Evolutionary conservation across 306 rosid species (phyloP), one percentile per base, ranked within the genome.

Genomic region (Vicia villosa): DNA sequence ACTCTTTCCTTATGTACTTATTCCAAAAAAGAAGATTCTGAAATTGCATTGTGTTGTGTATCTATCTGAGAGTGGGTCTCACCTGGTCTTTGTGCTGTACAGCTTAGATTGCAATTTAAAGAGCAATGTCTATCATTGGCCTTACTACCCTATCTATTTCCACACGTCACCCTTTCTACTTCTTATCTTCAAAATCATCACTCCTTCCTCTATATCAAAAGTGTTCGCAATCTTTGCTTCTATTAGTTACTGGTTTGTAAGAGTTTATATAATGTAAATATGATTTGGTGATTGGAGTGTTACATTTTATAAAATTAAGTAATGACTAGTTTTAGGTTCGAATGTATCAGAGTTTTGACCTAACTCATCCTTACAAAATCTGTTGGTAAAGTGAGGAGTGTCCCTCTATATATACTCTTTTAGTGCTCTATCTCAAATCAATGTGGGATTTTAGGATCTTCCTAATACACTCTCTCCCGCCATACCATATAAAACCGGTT

Each of bases 81-180:
- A 73, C 82, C 20, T 67, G 37, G 66, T 43, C 67, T 59, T n/a
- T 79, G 82, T 22, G 26, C 75, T 40, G 38, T 67, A 79, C 78
- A 79, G 78, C 82, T 38, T 79, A 56, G 38, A 68, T 46, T 78
- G 65, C 82, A 73, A 78, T 72, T 59, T 37, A 59, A 65, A 58
- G 64, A 59, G 58, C 55, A 30, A 12, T 73, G 37, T 49, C 45
- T 61, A 60, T 79, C 73, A 72, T 78, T 59, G 42, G 62, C 55
- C 54, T 60, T 67, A 4, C 16, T 20, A 43, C 19, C 55, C 74
- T 42, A 78, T 78, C 82, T 72, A 66, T 58, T 65, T 54, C 72
- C 45, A 42, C 59, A 19, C 49, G 46, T 70, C 40, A 41, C 40
- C 17, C 45, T 72, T 36, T 69, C 26, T 30, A 30, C 47, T 9